These are phyloP conservation scores for Raddia distichophylla DNA, from an alignment of 176 grass and related monocot species.

Conservation along the genomic window DNA sequence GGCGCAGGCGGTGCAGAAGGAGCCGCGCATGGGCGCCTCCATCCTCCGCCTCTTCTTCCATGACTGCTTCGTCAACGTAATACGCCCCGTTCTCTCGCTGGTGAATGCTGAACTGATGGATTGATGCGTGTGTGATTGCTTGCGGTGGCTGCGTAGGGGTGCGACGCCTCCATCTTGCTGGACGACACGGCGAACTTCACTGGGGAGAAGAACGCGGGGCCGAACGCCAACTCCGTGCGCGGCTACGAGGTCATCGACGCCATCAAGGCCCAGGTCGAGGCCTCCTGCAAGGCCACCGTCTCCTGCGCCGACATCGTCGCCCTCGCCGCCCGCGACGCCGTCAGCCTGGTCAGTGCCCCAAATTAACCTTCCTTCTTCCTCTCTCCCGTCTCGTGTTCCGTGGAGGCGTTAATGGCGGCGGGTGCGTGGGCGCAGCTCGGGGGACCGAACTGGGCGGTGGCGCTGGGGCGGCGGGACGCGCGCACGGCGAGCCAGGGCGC, in stretches of 20 bases:
- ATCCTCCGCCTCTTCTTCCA: conserved; percentile 79
- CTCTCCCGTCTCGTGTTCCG: too few relatives aligned
- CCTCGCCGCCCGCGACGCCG: conserved; percentile 63
- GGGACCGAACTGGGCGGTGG: conserved; percentile 73
- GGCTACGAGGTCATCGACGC: conserved; percentile 72
- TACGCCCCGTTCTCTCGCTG: too few relatives aligned
- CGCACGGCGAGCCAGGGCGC: conserved; percentile 45
- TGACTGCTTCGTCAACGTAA: conserved; percentile 84
- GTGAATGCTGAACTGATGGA: too few relatives aligned
- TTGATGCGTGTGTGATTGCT: background rate
- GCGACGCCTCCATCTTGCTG: conserved; percentile 74
- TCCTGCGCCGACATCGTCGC: conserved; percentile 89
- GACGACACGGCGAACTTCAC: conserved; percentile 68
- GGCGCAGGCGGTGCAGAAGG: conserved; percentile 50
- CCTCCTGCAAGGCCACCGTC: conserved; percentile 58
- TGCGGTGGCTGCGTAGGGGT: conserved; percentile 46
- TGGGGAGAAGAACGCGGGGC: conserved; percentile 67
- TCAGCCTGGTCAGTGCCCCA: background rate
- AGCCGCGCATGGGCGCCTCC: conserved; percentile 74
- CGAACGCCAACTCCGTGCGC: conserved; percentile 62
- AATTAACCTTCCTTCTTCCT: too few relatives aligned
- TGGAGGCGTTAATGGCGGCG: background rate
- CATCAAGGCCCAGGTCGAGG: conserved; percentile 70
- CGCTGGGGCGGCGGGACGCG: conserved; percentile 63
- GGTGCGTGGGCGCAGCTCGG: conserved; percentile 53